Percentiles rank a stretch among this genome's conserved stretches.
Conservation (phyloP, 176 grass and related monocot genomes). For the Poa annua region DNA sequence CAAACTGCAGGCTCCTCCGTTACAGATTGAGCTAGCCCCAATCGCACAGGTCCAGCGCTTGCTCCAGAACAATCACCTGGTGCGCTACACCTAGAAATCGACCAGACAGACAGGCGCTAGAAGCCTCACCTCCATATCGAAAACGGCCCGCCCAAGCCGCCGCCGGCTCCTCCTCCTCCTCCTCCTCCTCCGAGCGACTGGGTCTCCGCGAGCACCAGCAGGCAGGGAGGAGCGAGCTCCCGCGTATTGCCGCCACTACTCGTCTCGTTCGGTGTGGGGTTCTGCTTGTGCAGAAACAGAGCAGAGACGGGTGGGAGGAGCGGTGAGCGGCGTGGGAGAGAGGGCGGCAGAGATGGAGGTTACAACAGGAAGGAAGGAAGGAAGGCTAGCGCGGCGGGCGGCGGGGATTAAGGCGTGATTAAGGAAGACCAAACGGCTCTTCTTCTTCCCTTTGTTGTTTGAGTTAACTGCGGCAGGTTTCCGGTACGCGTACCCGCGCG, state of each 20-base stretch:
- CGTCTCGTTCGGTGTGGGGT: not conserved
- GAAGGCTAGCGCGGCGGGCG: slow-evolving; percentile 31
- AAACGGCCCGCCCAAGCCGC: too few relatives aligned
- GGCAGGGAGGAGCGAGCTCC: not conserved
- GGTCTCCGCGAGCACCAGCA: not conserved
- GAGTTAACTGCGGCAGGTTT: slow-evolving; percentile 17
- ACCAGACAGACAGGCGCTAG: not conserved
- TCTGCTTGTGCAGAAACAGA: not conserved
- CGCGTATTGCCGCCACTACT: not conserved
- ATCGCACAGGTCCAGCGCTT: not conserved
- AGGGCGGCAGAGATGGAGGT: not conserved
- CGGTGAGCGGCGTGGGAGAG: not conserved
- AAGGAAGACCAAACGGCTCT: slow-evolving; percentile 55
- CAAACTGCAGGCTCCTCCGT: not conserved
- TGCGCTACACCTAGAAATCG: not conserved
- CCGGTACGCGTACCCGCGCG: slow-evolving; percentile 27
- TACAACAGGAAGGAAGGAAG: not conserved
- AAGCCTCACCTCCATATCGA: slow-evolving; percentile 34
- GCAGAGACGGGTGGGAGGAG: not conserved
- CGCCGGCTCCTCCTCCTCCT: not conserved
- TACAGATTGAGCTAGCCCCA: not conserved
- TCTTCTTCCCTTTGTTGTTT: not conserved
- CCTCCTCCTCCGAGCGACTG: not conserved
- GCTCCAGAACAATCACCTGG: slow-evolving; percentile 4
- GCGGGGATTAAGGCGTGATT: slow-evolving; percentile 35